Base-by-base conservation (phyloP, 2,329 filamentous ascomycete species). In the Colletotrichum musicola region DNA sequence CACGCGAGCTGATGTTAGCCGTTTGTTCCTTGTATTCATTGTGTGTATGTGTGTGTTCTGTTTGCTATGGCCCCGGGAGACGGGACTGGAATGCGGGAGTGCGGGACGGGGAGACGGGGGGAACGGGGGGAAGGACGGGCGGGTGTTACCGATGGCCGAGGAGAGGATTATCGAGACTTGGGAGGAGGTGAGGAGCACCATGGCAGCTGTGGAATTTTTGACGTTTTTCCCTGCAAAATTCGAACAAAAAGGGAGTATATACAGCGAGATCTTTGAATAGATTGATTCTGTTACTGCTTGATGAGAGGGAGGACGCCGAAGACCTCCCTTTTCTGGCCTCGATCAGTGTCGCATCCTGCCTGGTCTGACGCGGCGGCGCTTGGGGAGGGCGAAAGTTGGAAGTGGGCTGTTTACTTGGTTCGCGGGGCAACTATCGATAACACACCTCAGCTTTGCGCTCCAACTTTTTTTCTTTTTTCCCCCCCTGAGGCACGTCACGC, bases 111-210 rank as follows among this genome's bases (percentile, higher is more conserved):
- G 55, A 68, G 30, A 35, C 30, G 30, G 30, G 30, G 30, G 30
- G 30, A 35, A 35, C 22, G 30, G 50, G 60, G 46, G n/a, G n/a
- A n/a, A n/a, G n/a, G n/a, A n/a, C n/a, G n/a, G n/a, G 65, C 56
- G 58, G 51, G 64, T 78, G 84, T 68, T 85, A 93, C 92, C 84
- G 71, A 93, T 88, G 46, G 81, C 78, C 10, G 87, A 86, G 27
- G 91, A 90, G 67, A 91, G 81, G 68, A 90, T 83, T 69, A 93
- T 82, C 44, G 91, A 93, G 62, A 93, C 90, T 81, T 93, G 91
- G 10, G 88, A 85, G 16, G 90, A 90, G 6, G 90, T 90, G 74
- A 94, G 86, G 72, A 94, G 81, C 76, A 91, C 69, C 68, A 70
- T 67, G 58, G 27, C 42, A 6, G 56, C 47, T 18, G 54, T 38